Base-by-base conservation (phyloP, 1,284 basidiomycete species). In the Trametes polyzona region DNA sequence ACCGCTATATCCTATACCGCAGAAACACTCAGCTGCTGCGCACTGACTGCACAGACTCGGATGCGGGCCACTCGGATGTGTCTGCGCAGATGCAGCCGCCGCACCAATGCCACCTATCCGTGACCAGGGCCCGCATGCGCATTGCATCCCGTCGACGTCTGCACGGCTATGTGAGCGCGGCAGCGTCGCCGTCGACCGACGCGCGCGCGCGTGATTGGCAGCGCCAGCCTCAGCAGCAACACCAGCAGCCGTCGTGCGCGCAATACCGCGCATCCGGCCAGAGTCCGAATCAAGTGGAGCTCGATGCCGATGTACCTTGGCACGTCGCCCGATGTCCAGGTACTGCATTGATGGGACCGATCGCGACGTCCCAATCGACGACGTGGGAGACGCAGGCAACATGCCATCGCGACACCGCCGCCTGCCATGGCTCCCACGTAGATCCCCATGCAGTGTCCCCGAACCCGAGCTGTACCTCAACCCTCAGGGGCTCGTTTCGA, bases 381-480 rank as follows among this genome's bases (percentile, higher is more conserved):
- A 17, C 36, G 36, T 12, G 9, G 24, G 30, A 14, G 21, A 33
- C 30, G 16, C 23, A 26, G n/a, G 39, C 48, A 50, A 50, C 37
- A 41, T 32, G 24, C 44, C 46, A 55, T 55, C 53, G 32, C 46
- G 53, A 55, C 53, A 55, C 53, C 46, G 53, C 53, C 53, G 53
- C 53, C 46, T 37, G 46, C 39, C 46, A 26, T 7, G 39, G 46
- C 47, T 55, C 53, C 53, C 53, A 35, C 47, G 40, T 40, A 19
- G 50, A 52, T 57, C 55, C 40, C 42, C 49, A 55, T 55, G 53
- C 53, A 48, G 53, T 55, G 53, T 55, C 46, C 26, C 30, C 44
- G 44, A 39, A 19, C 36, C 14, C 44, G 55, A 52, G 44, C 48
- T 52, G 48, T 47, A 55, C 51, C 40, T 29, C 47, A 27, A 16